Evolutionary conservation across 352 stramenopile genomes (phyloP).

Genomic region (Globisporangium perplexum): DNA sequence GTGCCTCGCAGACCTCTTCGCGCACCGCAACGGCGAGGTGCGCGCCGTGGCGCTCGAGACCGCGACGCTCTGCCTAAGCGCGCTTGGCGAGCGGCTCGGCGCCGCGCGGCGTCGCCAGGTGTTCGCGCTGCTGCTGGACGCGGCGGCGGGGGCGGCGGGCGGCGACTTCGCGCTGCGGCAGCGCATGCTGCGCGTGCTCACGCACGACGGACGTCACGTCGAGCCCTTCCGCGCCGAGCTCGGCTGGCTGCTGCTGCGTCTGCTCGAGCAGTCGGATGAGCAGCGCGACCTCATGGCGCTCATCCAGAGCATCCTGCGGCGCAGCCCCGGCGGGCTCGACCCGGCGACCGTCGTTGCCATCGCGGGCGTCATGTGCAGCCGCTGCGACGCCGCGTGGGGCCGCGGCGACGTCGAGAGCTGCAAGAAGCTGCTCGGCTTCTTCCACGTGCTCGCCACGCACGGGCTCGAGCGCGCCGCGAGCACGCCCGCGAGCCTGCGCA

Average conservation of each 20-base stretch:
- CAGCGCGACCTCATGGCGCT: slow-evolving; percentile 66
- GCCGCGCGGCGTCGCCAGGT: slow-evolving; percentile 37
- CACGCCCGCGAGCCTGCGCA: slow-evolving; percentile 55
- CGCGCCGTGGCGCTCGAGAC: slow-evolving; percentile 72
- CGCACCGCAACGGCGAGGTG: slow-evolving; percentile 62
- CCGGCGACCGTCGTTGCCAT: slow-evolving; percentile 66
- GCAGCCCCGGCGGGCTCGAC: slow-evolving; percentile 48
- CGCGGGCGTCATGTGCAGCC: slow-evolving; percentile 54
- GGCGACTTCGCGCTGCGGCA: slow-evolving; percentile 57
- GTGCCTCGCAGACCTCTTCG: slow-evolving; percentile 66
- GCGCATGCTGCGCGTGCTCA: slow-evolving; percentile 57
- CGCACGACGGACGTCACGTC: slow-evolving; percentile 54
- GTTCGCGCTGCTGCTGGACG: slow-evolving; percentile 33
- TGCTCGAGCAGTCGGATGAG: slow-evolving; percentile 78
- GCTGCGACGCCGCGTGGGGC: slow-evolving; percentile 68
- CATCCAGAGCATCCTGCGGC: slow-evolving; percentile 68
- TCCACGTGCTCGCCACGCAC: slow-evolving; percentile 61
- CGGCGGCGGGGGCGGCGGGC: slow-evolving; percentile 26
- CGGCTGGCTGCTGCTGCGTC: slow-evolving; percentile 65
- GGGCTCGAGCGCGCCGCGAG: slow-evolving; percentile 55
- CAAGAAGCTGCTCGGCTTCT: slow-evolving; percentile 67
- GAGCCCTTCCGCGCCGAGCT: slow-evolving; percentile 67
- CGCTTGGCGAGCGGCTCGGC: slow-evolving; percentile 51
- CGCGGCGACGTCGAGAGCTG: slow-evolving; percentile 70
- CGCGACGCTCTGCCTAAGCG: slow-evolving; percentile 53